phyloP scores from a whole-genome alignment of 169 alveolate species.

The Blepharisma undulans region DNA sequence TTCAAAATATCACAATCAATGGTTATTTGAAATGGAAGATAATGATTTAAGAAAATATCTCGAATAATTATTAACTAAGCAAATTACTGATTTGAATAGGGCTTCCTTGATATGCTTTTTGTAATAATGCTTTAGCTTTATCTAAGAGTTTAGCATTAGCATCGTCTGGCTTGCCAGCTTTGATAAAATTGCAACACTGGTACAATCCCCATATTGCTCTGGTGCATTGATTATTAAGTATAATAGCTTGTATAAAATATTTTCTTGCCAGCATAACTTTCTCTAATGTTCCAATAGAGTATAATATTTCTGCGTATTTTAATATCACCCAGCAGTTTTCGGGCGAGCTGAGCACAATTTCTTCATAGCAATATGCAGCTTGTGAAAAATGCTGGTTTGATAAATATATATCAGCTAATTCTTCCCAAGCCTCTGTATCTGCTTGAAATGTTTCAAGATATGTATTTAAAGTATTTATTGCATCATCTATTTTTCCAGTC shows the following conservation, averaged over 20 bases:
- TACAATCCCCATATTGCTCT: conserved; percentile 42
- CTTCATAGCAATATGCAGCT: conserved; percentile 39
- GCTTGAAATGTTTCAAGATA: conserved; percentile 32
- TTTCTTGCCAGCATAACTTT: conserved; percentile 26
- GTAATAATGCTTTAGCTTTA: not conserved
- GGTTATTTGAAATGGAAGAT: too few relatives aligned
- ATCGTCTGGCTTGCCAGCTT: not conserved
- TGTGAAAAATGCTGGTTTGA: not conserved
- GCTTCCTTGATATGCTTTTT: conserved; percentile 2
- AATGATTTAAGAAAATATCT: too few relatives aligned
- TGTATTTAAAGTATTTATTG: not conserved
- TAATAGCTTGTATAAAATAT: conserved; percentile 9
- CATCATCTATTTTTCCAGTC: not conserved
- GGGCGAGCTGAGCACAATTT: not conserved
- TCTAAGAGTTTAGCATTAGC: not conserved
- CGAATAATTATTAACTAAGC: not conserved
- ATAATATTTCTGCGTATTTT: conserved; percentile 22
- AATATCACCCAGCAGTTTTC: conserved; percentile 23
- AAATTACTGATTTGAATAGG: not conserved
- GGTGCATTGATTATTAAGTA: conserved; percentile 5
- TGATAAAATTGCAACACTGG: not conserved
- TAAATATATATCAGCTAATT: conserved; percentile 10
- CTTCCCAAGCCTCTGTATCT: conserved; percentile 38
- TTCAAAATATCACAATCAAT: not conserved
- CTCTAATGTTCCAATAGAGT: conserved; percentile 2